Evolutionary conservation across 495 filamentous ascomycete genomes (phyloP), one percentile per base, ranked within the genome.

Genomic region (Penicillium paradoxum): DNA sequence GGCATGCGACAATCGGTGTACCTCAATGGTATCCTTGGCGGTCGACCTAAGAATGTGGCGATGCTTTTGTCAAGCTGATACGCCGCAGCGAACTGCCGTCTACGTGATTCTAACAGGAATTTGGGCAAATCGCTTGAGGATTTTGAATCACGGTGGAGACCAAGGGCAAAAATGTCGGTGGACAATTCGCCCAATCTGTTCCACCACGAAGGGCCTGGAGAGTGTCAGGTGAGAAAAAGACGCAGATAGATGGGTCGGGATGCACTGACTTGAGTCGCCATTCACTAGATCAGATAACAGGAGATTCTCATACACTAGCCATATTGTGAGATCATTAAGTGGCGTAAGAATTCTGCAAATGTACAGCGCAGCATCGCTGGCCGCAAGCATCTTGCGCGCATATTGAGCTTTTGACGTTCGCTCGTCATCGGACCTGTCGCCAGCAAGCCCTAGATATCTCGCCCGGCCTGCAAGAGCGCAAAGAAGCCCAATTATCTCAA

Each of bases 1-100:
- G 81, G 81, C 17, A 78, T 55, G 6, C 76, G 70, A 22, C 80
- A 75, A 11, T 77, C 74, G 8, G 72, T 72, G 59, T 79, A 80
- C 9, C 75, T 69, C 22, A 64, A 65, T 13, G 72, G 73, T 4
- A 84, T 63, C 4, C 73, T 59, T 0, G 81, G 80, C 6, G 81
- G 80, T 14, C 82, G 63, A 1, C 79, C 81, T 0, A 79, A 57
- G 39, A 82, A 82, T 0, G 78, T 76, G 5, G 76, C 73, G 0
- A 79, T 55, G 3, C 57, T 65, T 62, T 83, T 83, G 46, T 80
- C 78, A 1, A 73, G 56, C 7, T 69, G 66, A 44, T 79, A 83
- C 1, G 73, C 65, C 13, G 70, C 64, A 18, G 76, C 67, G 54
- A 83, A 83, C 1, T 77, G 39, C 11, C 73, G 71, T 55, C 78